Base-by-base conservation (phyloP, 305 asterid genomes). In the Fraxinus xanthoxyloides region DNA sequence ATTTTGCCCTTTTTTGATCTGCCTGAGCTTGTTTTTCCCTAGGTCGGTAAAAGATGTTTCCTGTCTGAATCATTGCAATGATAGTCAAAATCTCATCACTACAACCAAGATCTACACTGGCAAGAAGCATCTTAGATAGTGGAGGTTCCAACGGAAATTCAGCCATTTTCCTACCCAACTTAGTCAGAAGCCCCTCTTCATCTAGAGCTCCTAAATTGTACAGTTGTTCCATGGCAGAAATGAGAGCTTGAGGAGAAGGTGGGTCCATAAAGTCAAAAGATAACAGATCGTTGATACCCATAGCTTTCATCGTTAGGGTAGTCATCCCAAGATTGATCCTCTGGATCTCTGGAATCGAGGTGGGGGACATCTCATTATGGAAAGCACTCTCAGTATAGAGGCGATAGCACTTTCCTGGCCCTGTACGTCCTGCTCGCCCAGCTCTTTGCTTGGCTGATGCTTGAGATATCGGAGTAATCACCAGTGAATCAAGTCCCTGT, bases 201-300 rank as follows among this genome's bases (percentile, higher is more conserved):
- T 95, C 98, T 78, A 95, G 84, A 76, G 98, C 95, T 31, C 97
- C 98, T 82, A 95, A 93, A 88, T 92, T 91, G 84, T 90, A 93
- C 2, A 95, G 91, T 86, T 93, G 97, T 72, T 92, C 97, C 98
- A 92, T 91, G 77, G 98, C 98, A 80, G 97, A 92, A 85, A 90
- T 86, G 74, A 95, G 93, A 12, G 98, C 97, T 88, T 95, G 97
- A 77, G 98, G 92, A 24, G 98, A 80, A n/a, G 98, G 98, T 4
- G 98, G 98, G 46, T 95, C 98, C 98, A 95, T 95, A 83, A 93
- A 95, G 83, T 95, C 98, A 79, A 95, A 95, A 13, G 97, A 89
- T 75, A 95, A 63, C 2, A 95, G 89, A 85, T 95, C 97, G 77
- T 95, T 93, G 61, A 95, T 92, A 48, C 98, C 97, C 95, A 95